A percentile compares a stretch with the other conserved stretches of the same genome.
Evolutionary conservation across 345 rosid species (phyloP).

Genomic region (Lumnitzera littorea): DNA sequence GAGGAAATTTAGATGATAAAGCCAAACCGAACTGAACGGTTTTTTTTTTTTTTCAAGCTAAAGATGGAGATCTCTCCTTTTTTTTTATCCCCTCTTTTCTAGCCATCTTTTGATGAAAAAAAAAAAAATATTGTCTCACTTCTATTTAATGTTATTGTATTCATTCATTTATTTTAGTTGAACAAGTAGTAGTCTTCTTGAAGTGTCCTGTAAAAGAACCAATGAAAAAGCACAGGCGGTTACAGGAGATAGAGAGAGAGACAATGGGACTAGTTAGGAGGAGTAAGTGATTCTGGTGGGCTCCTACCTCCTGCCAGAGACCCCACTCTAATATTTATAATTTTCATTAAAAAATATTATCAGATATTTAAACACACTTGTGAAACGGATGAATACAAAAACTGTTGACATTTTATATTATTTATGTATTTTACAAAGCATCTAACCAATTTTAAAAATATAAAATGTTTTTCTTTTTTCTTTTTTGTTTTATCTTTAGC

Average conservation of each 20-base stretch:
- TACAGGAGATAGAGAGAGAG: slow-evolving; percentile 40
- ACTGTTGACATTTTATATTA: too few species aligned
- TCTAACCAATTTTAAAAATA: too few species aligned
- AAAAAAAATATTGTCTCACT: slow-evolving; percentile 22
- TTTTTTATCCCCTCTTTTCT: not conserved
- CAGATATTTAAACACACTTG: too few species aligned
- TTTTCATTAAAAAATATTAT: not conserved
- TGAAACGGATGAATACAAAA: too few species aligned
- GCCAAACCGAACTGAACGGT: too few species aligned
- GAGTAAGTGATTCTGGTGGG: slow-evolving; percentile 73
- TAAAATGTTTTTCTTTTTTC: too few species aligned
- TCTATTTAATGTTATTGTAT: slow-evolving; percentile 5
- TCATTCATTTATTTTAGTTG: slow-evolving; percentile 4
- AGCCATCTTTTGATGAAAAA: slow-evolving; percentile 5
- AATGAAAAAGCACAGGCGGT: slow-evolving; percentile 79
- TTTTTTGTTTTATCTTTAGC: too few species aligned
- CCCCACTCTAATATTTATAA: slow-evolving; percentile 26
- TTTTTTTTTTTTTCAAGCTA: not conserved
- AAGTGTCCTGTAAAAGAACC: slow-evolving; percentile 42
- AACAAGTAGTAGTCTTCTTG: slow-evolving; percentile 26
- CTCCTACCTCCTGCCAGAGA: slow-evolving; percentile 27
- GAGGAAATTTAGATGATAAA: too few species aligned
- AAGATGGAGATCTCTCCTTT: not conserved
- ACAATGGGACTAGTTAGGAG: slow-evolving; percentile 29
- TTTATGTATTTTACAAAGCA: too few species aligned